A percentile compares a stretch with the other conserved stretches of the same genome.
These are phyloP conservation scores for Ganoderma meredithae DNA, from an alignment of 1,284 basidiomycete species.

Conservation along the genomic window DNA sequence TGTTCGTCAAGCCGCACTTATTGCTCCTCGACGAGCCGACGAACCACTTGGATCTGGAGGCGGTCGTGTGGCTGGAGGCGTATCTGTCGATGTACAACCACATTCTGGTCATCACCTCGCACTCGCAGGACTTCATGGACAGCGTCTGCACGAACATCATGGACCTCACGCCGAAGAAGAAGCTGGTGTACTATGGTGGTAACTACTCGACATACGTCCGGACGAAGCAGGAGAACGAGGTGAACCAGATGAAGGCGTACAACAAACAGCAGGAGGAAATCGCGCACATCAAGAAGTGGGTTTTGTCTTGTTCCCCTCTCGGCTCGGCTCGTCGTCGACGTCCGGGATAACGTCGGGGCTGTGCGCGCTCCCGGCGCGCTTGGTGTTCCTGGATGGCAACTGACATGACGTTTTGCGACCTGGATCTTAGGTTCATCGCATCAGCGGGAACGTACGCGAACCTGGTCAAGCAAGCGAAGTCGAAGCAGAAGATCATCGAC, in stretches of 20 bases:
- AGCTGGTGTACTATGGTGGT: conserved; percentile 92
- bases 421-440: conserved; percentile 82
- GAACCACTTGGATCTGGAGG: conserved; percentile 90
- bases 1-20: conserved; percentile 97
- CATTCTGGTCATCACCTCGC: conserved; percentile 95
- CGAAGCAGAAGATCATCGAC: conserved; percentile 99
- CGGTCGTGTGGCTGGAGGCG: conserved; percentile 98
- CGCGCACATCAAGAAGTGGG: conserved; percentile 93
- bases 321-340: neutral
- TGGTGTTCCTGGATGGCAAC: conserved; percentile 9
- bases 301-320: conserved; percentile 21
- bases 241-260: conserved; percentile 99
- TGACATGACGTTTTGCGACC: conserved; percentile 10
- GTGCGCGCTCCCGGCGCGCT: neutral
- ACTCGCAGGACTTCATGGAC: conserved; percentile 99
- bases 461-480: conserved; percentile 98
- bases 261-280: conserved; percentile 99
- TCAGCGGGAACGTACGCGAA: conserved; percentile 99
- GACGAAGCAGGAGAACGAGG: conserved; percentile 97
- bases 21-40: conserved; percentile 91
- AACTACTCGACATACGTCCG: conserved; percentile 98
- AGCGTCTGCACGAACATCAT: conserved; percentile 97
- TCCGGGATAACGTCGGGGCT: conserved; percentile 7
- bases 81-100: conserved; percentile 99
- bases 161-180: conserved; percentile 92